These are phyloP conservation scores for Inonotus obliquus DNA, from an alignment of 1,284 basidiomycete genomes.

Conservation along the genomic window DNA sequence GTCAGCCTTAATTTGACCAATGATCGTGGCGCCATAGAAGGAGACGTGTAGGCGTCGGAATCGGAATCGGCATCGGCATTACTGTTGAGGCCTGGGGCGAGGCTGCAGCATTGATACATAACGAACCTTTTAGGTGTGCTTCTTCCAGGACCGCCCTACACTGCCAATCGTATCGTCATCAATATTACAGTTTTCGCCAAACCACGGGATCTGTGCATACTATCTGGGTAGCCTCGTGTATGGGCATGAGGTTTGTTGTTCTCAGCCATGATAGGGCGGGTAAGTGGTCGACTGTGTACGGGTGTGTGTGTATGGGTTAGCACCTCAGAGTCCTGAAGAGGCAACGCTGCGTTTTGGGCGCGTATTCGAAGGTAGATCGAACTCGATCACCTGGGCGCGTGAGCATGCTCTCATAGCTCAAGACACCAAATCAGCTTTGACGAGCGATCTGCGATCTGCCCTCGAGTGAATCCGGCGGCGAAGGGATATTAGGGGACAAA, in stretches of 20 bases:
- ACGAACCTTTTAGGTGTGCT: conserved; percentile 6
- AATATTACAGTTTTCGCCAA: neutral
- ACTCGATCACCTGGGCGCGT: neutral
- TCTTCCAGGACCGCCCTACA: neutral
- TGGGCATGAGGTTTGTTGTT: neutral
- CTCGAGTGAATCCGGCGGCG: conserved; percentile 6
- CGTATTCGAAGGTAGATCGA: neutral
- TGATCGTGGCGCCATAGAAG: neutral
- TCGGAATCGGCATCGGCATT: neutral
- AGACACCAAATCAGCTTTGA: neutral
- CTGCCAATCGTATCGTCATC: conserved; percentile 1
- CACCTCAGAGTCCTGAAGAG: neutral
- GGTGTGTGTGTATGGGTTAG: neutral
- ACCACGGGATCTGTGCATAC: neutral
- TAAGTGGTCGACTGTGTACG: neutral
- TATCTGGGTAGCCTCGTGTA: neutral
- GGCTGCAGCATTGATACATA: neutral
- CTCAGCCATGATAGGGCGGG: neutral
- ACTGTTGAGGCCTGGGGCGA: neutral
- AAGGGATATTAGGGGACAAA: neutral
- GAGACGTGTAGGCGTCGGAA: neutral
- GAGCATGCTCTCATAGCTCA: neutral
- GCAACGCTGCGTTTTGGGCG: neutral
- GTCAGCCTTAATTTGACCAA: neutral
- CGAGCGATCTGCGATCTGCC: conserved; percentile 7